Conservation (phyloP, 164 flowering plant genomes). For the Cinnamomum chago region DNA sequence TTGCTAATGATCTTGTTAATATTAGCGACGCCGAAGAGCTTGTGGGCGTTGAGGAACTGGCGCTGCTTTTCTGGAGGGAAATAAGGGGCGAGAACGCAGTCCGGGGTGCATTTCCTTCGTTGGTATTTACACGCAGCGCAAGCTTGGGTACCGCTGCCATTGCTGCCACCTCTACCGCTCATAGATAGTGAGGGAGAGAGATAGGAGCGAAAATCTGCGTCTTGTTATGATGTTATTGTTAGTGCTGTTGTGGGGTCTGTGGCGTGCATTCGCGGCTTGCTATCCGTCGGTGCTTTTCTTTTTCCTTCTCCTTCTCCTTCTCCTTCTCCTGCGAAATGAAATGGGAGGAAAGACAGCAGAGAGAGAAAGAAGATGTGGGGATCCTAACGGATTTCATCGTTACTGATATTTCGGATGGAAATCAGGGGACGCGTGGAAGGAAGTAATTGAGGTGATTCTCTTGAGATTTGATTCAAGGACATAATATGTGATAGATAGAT, state of each 20-base stretch:
- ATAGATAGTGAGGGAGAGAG: conserved; percentile 2
- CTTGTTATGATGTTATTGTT: no score
- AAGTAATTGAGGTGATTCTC: no score
- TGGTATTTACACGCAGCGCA: conserved; percentile 82
- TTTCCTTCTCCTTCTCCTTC: no score
- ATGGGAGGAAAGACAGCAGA: neutral
- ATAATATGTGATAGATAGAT: no score
- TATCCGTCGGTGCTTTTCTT: no score
- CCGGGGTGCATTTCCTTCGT: conserved; percentile 61
- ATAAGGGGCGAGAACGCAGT: conserved; percentile 62
- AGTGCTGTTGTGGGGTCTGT: no score
- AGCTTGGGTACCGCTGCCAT: conserved; percentile 33
- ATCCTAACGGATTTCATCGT: conserved; percentile 7
- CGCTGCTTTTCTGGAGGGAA: conserved; percentile 55
- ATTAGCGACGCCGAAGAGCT: conserved; percentile 70
- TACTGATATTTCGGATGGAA: conserved; percentile 5
- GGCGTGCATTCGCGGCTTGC: no score
- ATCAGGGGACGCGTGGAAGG: neutral
- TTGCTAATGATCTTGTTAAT: conserved; percentile 41
- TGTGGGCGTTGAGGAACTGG: conserved; percentile 64
- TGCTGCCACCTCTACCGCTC: neutral
- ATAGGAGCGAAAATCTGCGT: neutral
- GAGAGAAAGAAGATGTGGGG: conserved; percentile 2
- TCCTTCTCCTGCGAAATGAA: neutral
- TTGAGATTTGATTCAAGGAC: no score